These are phyloP conservation scores for Kluyveromyces dobzhanskii DNA, from an alignment of 805 yeast species.

Conservation along the genomic window DNA sequence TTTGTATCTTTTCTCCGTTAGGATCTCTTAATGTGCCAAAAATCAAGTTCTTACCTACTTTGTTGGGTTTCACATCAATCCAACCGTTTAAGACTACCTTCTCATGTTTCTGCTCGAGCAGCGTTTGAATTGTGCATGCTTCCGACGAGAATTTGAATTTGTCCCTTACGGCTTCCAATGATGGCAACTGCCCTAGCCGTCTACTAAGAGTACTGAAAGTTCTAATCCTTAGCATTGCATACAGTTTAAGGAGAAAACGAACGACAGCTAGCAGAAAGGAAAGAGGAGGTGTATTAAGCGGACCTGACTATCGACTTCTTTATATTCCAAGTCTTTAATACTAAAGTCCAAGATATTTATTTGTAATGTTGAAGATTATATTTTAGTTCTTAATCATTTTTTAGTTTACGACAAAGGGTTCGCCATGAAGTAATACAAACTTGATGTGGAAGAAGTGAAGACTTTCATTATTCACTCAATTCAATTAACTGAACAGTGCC, in stretches of 20 bases:
- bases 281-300: too few relatives aligned
- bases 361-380: too few relatives aligned
- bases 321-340: too few relatives aligned
- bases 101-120: conserved; percentile 6
- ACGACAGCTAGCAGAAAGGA: too few relatives aligned
- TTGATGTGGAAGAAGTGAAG: too few relatives aligned
- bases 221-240: conserved; percentile 4
- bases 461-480: too few relatives aligned
- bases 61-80: conserved; percentile 68
- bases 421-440: too few relatives aligned
- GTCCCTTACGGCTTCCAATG: conserved; percentile 7
- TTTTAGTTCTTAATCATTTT: too few relatives aligned
- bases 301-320: too few relatives aligned
- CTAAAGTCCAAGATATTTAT: too few relatives aligned
- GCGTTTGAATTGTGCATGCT: conserved; percentile 9
- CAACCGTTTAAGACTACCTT: conserved; percentile 67
- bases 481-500: too few relatives aligned
- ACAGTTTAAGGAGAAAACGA: background rate
- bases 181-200: conserved; percentile 9
- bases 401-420: too few relatives aligned
- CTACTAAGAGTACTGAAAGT: conserved; percentile 7
- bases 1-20: conserved; percentile 58
- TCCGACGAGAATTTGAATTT: conserved; percentile 13
- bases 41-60: conserved; percentile 51
- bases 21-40: conserved; percentile 74